Base-by-base conservation (phyloP, 305 asterid genomes). In the Solanum hybrid region DNA sequence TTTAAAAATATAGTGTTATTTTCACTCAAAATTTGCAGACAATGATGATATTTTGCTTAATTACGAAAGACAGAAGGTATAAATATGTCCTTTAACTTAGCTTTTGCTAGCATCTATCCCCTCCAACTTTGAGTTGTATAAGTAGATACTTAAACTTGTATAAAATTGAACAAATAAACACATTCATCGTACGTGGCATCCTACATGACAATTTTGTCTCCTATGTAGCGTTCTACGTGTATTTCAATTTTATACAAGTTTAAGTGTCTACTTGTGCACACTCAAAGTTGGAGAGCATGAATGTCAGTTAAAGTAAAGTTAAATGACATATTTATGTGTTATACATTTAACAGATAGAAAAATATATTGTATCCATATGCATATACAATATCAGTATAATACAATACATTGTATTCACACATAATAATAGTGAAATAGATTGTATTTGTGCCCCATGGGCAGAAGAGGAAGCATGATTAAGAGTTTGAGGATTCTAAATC, bases 61-160 rank as follows among this genome's bases (percentile, higher is more conserved):
- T 45, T 45, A 14, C 22, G 22, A 14, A 14, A 45, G 64, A 5
- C 3, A 45, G 6, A 45, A 12, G 0, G 15, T 12, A 40, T 4
- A 4, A 45, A 45, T 45, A 45, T 45, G 64, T 14, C 2, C 0
- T 14, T 45, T 10, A 40, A 40, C 14, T 40, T 40, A 10, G 45
- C 2, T 40, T 40, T 0, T 40, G 14, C 1, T 4, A 45, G 64
- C 0, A 45, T 0, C 3, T 14, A 45, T 45, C 0, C 1, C 19
- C 2, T 45, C 6, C 0, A 45, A 45, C 19, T 5, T 14, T 45
- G 64, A 14, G 64, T 14, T 45, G 6, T 14, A 45, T 45, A 45
- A 2, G 1, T 2, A 45, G 3, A 14, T 0, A 45, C 1, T 45
- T 14, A 45, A 45, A 13, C 0, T 45, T 45, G 0, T 45, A 45